Evolutionary conservation across 176 grass and related monocot genomes (phyloP), one percentile per base, ranked within the genome.

Genomic region (Melocanna baccifera): DNA sequence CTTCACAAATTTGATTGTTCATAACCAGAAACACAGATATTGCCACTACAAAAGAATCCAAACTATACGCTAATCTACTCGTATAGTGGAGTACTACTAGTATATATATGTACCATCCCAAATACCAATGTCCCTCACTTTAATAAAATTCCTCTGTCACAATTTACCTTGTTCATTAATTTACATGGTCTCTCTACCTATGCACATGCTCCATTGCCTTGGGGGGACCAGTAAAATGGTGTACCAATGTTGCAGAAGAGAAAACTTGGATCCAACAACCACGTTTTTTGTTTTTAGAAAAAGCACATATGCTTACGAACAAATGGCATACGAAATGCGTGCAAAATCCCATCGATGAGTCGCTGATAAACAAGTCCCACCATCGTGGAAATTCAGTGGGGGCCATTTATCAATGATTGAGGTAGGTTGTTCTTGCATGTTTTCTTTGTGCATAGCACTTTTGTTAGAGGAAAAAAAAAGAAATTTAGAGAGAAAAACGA

Each of bases 221-320:
- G 75, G 75, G 87, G 34, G 87, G 82, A 74, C 48, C 87, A 81
- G 59, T 79, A 58, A 74, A 85, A 22, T 9, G 30, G 22, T 25
- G 29, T 42, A 67, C 26, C 39, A 29, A 28, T 18, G 73, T 47
- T 58, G 69, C 4, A 67, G 29, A 42, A 69, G 40, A 59, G 59
- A 42, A 81, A 69, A 29, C 69, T 67, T 73, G 79, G 84, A 85
- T 89, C 87, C 70, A 85, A 70, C 82, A 68, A 85, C 76, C 82
- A 52, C 43, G 53, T 23, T n/a, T 1, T 16, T 20, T 19, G 2
- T 66, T 29, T 59, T 58, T 25, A 43, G 18, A 58, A 29, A 41
- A 39, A 83, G 9, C 5, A 71, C 12, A n/a, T 41, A 45, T 32
- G 15, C 18, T 32, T 37, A 46, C 16, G 69, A n/a, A 81, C 30